phyloP scores from a whole-genome alignment of 176 grass and related monocot species.

The Microstegium vimineum region DNA sequence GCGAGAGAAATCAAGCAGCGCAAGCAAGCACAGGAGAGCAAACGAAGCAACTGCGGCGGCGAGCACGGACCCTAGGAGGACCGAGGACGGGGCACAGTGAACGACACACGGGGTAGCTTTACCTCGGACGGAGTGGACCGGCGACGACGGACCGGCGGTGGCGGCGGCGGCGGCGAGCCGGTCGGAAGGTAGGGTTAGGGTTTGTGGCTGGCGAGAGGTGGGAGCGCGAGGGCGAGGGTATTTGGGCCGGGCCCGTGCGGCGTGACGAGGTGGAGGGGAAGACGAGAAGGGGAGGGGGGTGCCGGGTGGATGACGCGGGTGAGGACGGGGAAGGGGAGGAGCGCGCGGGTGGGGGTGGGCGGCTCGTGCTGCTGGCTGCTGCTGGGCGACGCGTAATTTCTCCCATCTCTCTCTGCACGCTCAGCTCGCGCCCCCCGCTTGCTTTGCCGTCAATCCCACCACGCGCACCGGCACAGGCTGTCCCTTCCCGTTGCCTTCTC shows the following conservation, averaged over 20 bases:
- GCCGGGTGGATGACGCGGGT: background rate
- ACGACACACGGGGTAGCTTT: background rate
- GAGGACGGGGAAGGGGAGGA: background rate
- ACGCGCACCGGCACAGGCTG: background rate
- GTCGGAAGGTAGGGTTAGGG: conserved; percentile 49
- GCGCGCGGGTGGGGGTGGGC: background rate
- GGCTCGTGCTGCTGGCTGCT: background rate
- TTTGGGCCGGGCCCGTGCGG: conserved; percentile 45
- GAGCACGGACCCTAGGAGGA: conserved; percentile 1
- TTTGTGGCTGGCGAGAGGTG: conserved; percentile 12
- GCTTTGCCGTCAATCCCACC: conserved; percentile 24
- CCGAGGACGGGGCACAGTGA: background rate
- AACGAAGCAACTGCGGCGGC: background rate
- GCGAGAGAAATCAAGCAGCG: background rate
- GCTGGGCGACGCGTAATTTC: conserved; percentile 50
- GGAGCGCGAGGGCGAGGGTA: conserved; percentile 18
- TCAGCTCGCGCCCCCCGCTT: background rate
- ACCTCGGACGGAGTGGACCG: background rate
- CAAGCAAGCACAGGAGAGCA: background rate
- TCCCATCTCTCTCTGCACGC: conserved; percentile 27
- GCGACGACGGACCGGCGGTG: background rate
- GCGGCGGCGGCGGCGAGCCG: conserved; percentile 19
- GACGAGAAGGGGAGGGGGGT: background rate
- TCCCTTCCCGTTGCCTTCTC: background rate
- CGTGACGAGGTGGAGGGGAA: conserved; percentile 18